Evolutionary conservation across 1,284 basidiomycete genomes (phyloP), one percentile per base, ranked within the genome.

Genomic region (Ganoderma boninense): DNA sequence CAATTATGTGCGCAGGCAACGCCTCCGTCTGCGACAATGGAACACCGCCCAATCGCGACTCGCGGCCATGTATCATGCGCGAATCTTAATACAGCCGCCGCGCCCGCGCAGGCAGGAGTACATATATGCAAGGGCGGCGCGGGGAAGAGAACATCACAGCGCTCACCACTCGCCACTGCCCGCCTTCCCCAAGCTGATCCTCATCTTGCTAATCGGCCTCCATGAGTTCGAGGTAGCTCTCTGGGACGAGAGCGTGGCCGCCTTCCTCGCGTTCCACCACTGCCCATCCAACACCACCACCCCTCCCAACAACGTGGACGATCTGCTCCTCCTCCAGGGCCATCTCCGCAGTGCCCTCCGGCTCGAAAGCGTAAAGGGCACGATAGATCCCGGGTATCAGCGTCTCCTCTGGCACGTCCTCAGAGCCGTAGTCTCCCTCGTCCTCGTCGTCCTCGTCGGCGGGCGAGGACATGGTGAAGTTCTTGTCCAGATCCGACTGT

Each of bases 341-440:
- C 91, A 94, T 93, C 86, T 94, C 93, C 32, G 92, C 90, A 23
- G 87, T 89, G 1, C 92, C 92, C 75, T 93, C 92, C 0, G 92
- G 86, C 64, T 90, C 87, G 74, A 94, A 94, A 4, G 87, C 83
- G 72, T 91, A 94, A 76, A 93, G 20, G 11, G 93, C 92, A 10
- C 90, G 87, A 75, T 94, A 94, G 1, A 90, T 70, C 0, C 93
- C 93, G 0, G 92, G 91, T 23, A 83, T 79, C 1, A 92, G 82
- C 42, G 84, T 82, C 20, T 82, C 79, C 71, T 81, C 75, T 11
- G 76, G 66, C 29, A 54, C 66, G 4, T 69, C 70, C 16, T 75
- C 73, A 32, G 72, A 73, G 18, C 74, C 72, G 18, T 78, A 74
- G 38, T 74, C 74, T 26, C 68, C 71, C 23, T 76, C 77, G 3